Conservation (phyloP, 179 eudicot genomes). For the Corrigiola litoralis region DNA sequence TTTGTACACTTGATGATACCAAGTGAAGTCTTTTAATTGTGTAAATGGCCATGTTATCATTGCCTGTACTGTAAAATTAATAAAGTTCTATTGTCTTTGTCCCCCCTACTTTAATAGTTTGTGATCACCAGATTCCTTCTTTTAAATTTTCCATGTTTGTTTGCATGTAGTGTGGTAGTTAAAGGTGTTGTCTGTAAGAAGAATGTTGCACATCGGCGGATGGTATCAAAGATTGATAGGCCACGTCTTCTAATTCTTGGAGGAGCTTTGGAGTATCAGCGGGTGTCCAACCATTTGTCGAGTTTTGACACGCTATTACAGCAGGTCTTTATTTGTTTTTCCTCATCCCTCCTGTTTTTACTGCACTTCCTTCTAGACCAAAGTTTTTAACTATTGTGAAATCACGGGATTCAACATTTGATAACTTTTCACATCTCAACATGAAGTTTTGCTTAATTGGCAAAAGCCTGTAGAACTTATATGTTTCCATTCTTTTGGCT, state of each 20-base stretch:
- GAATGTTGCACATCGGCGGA: constrained; percentile 56
- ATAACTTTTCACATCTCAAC: background rate
- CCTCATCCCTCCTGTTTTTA: too few relatives aligned
- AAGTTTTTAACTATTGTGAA: too few relatives aligned
- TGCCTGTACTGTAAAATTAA: too few relatives aligned
- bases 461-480: background rate
- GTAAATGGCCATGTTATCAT: too few relatives aligned
- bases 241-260: constrained; percentile 47
- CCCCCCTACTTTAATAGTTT: too few relatives aligned
- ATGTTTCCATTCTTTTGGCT: constrained; percentile 7
- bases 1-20: too few relatives aligned
- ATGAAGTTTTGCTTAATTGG: background rate
- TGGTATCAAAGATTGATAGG: constrained; percentile 40
- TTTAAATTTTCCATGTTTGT: background rate
- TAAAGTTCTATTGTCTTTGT: too few relatives aligned
- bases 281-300: constrained; percentile 43
- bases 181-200: constrained; percentile 57
- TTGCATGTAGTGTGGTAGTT: constrained; percentile 32
- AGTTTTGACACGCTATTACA: constrained; percentile 46
- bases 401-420: background rate
- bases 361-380: constrained; percentile 3
- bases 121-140: constrained; percentile 3
- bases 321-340: constrained; percentile 31
- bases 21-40: too few relatives aligned
- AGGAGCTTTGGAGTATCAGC: constrained; percentile 56